Evolutionary conservation across 257 asterid species (phyloP), one percentile per base, ranked within the genome.

Genomic region (Fraxinus quadrangulata): DNA sequence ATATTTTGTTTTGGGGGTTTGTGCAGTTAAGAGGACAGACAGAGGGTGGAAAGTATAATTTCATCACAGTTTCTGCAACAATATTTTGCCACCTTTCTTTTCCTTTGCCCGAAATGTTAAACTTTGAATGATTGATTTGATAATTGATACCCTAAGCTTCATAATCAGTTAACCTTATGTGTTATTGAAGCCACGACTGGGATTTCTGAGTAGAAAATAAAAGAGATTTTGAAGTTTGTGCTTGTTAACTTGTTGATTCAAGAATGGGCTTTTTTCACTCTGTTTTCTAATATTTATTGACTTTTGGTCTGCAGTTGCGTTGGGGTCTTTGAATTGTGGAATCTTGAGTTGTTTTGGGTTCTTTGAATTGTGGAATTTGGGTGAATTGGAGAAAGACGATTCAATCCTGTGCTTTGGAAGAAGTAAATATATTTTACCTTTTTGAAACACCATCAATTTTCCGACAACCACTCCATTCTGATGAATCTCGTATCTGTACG

Each of bases 381-480:
- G 72, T 77, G 81, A 51, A 77, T 67, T 61, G 61, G 6, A 76
- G 45, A 39, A 23, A 14, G 72, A 54, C 71, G 71, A 75, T 80
- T 73, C 73, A 39, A 61, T 73, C 21, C 76, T 37, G 37, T 75
- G 54, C 47, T 79, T 79, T 69, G n/a, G 73, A 17, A 51, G 28
- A 69, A 63, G 61, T 70, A n/a, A 67, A 68, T 42, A 59, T 73
- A 21, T 9, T 47, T 36, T 23, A 36, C 24, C 72, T 71, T 59
- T 34, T 12, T 69, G 76, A 77, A 75, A 33, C 77, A 65, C 80
- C 8, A 33, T 80, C 72, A 59, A 33, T 31, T 66, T 63, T 63
- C 69, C 3, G 34, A 47, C 72, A 49, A 77, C 83, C 75, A 75
- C 75, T 85, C 75, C 69, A 77, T 85, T 85, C 85, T 85, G 82